Evolutionary conservation across 2,329 filamentous ascomycete species (phyloP).

Genomic region (Ophidiomyces ophidiicola): DNA sequence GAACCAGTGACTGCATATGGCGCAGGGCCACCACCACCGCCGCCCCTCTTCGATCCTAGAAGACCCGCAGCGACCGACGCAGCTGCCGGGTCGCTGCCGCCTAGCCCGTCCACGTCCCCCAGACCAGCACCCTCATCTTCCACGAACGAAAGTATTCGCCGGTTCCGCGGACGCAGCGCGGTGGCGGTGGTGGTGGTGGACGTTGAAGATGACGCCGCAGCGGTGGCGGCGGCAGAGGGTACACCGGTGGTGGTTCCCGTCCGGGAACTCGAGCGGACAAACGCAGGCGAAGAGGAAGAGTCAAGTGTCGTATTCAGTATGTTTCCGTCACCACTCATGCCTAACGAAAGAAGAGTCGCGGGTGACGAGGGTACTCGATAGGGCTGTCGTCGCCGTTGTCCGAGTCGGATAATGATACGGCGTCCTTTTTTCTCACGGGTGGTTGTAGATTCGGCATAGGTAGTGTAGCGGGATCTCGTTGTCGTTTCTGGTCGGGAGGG

Average conservation of each 20-base stretch:
- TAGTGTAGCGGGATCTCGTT: too few species aligned
- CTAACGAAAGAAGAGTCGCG: constrained; percentile 14
- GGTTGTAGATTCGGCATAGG: constrained; percentile 9
- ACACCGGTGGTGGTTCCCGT: too few species aligned
- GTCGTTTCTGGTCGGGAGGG: not conserved
- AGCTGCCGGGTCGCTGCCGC: constrained; percentile 26
- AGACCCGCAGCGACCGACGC: constrained; percentile 19
- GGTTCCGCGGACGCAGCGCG: constrained; percentile 34
- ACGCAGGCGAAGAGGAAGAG: constrained; percentile 19
- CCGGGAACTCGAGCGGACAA: constrained; percentile 15
- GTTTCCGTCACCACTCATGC: constrained; percentile 33
- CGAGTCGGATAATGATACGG: constrained; percentile 2
- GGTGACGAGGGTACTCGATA: not conserved
- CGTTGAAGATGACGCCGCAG: constrained; percentile 22
- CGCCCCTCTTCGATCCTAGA: not conserved
- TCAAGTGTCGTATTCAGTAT: constrained; percentile 27
- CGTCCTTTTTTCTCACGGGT: not conserved
- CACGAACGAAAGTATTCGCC: constrained; percentile 32
- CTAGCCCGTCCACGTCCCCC: not conserved
- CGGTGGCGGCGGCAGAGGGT: constrained; percentile 19
- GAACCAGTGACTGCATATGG: constrained; percentile 17
- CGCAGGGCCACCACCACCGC: not conserved
- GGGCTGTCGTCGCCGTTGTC: too few species aligned
- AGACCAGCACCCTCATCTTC: constrained; percentile 24
- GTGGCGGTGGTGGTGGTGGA: constrained; percentile 26